Base-by-base conservation (phyloP, 176 grass and related monocot species). In the Lolium rigidum region DNA sequence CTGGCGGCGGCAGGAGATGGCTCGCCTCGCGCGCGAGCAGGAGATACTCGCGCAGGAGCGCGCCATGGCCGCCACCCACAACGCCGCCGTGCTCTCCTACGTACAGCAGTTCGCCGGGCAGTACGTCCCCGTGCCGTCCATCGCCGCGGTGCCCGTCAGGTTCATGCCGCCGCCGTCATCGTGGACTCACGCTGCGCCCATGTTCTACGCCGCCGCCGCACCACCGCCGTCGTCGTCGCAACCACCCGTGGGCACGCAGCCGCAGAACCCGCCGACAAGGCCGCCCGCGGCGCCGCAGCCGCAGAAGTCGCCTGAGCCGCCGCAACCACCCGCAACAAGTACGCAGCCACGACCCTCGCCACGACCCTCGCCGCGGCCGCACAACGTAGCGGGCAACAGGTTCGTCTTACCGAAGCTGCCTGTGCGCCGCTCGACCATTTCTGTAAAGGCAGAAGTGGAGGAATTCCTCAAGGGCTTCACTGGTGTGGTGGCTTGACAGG, bases 1-100 rank as follows among this genome's bases (percentile, higher is more conserved):
- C 7, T 98, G 93, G 95, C 76, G 93, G 79, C 80, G 90, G 74
- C 95, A 95, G 87, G 95, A 95, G 91, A 95, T 92, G 87, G 78
- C 87, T 11, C 90, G 93, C 38, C 91, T 95, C 49, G 86, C 72
- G n/a, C 90, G 87, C 10, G 95, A 98, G 73, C 91, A 95, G 87
- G 95, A 98, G 85, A 86, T 98, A 31, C 81, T 94, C 3, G 89
- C 88, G 18, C 90, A 98, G 60, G 95, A 98, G 63, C 93, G 95
- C 22, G 80, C 93, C 74, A 89, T 95, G 93, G 93, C 90, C 5
- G 91, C 95, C 9, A 87, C 93, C 9, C 84, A 93, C 20, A 88
- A 93, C 88, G 84, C 91, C 13, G 90, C 95, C 35, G 83, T 98
- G 7, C 76, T 98, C 7, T 95, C 95, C 18, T 95, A 92, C 81